Base-by-base conservation (phyloP, 768 basidiomycete species). In the Boletus sp. region DNA sequence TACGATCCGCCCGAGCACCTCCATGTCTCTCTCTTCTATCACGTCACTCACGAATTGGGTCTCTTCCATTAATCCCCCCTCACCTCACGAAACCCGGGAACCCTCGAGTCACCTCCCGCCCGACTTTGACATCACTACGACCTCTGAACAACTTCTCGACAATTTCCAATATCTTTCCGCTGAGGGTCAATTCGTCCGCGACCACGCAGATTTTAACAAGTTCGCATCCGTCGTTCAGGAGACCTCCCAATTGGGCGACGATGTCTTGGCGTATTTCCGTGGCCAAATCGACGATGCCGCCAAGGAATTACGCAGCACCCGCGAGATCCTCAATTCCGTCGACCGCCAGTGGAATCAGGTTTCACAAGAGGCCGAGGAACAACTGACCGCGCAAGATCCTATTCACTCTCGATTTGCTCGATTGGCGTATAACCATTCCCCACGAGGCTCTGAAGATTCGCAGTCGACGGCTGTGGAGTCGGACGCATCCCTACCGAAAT, bases 391-490 rank as follows among this genome's bases (percentile, higher is more conserved):
- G 1, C 54, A 56, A 44, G 52, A 50, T 27, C 43, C 55, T 8
- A 21, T 27, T 15, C 41, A 33, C 21, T 50, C 56, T 47, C 54
- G 35, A 33, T 45, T 67, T 37, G 44, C 46, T 32, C 53, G 34
- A 23, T 38, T 64, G 53, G 50, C 52, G 49, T 60, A 66, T 38
- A 74, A 76, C 38, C 72, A 74, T n/a, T 67, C 69, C 1, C 75
- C 79, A 14, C 77, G 84, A 50, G 84, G 81, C 45, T 88, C 87
- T n/a, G 79, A 81, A 63, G 85, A 87, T 65, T 88, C 87, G 1
- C 79, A 83, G 50, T 64, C 64, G 23, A 87, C 85, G 0, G 76
- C 76, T 17, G 82, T 85, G 25, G 61, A 58, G 21, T 37, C 61
- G 40, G 63, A 64, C 49, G 35, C 25, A 7, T 40, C 32, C 6